phyloP scores from a whole-genome alignment of 805 yeast species.

The Ogataea degrootiae region DNA sequence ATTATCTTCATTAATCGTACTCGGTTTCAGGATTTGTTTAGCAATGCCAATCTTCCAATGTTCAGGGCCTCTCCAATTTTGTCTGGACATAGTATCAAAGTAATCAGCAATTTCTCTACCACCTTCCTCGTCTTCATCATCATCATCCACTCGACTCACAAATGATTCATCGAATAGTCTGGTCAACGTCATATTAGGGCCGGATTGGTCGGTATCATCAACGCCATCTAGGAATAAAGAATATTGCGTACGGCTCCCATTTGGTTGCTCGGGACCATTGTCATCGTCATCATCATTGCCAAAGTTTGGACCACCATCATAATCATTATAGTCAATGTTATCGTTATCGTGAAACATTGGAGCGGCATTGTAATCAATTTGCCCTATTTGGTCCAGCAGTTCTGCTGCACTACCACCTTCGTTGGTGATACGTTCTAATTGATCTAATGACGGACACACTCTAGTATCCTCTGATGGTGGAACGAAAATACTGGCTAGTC shows the following conservation, averaged over 20 bases:
- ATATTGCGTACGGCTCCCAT: slow-evolving; percentile 25
- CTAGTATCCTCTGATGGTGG: slow-evolving; percentile 29
- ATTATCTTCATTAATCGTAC: neutral
- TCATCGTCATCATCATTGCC: slow-evolving; percentile 15
- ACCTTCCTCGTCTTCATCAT: slow-evolving; percentile 29
- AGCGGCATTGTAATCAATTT: slow-evolving; percentile 15
- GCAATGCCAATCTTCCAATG: slow-evolving; percentile 77
- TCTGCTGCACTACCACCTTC: slow-evolving; percentile 25
- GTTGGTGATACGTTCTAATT: slow-evolving; percentile 37
- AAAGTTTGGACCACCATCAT: slow-evolving; percentile 13
- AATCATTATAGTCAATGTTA: slow-evolving; percentile 14
- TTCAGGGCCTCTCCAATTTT: slow-evolving; percentile 88
- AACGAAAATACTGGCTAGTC: slow-evolving; percentile 11
- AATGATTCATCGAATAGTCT: slow-evolving; percentile 30
- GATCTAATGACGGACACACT: slow-evolving; percentile 69
- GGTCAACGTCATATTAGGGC: slow-evolving; percentile 29
- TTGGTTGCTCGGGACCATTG: slow-evolving; percentile 15
- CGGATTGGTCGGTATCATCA: slow-evolving; percentile 24
- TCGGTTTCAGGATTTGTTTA: slow-evolving; percentile 7
- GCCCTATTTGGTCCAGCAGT: slow-evolving; percentile 23
- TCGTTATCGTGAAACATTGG: slow-evolving; percentile 18
- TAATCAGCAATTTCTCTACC: slow-evolving; percentile 58
- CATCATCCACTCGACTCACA: slow-evolving; percentile 20
- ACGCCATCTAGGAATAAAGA: slow-evolving; percentile 28
- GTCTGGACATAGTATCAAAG: slow-evolving; percentile 66